A percentile compares a stretch with the other conserved stretches of the same genome.
Conservation (phyloP, 108 stramenopile genomes). For the Pseudonitzschia multiseries region DNA sequence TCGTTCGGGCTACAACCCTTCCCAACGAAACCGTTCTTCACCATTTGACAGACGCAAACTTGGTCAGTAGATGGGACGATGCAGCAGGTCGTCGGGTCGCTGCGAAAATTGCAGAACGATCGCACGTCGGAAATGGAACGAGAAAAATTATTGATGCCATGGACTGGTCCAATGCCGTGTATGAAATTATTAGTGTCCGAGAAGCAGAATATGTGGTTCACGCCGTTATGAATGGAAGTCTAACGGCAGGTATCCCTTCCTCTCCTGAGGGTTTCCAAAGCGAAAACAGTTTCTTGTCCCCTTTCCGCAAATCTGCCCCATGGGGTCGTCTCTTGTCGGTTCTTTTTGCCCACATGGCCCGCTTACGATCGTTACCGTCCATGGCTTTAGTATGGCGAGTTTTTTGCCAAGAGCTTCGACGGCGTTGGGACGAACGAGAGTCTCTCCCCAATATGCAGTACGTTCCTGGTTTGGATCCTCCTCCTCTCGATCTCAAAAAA, state of each 20-base stretch:
- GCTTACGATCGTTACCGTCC: slow-evolving; percentile 63
- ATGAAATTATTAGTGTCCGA: slow-evolving; percentile 42
- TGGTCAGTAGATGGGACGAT: slow-evolving; percentile 53
- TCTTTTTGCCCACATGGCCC: slow-evolving; percentile 80
- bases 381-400: slow-evolving; percentile 74
- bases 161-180: slow-evolving; percentile 68
- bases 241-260: slow-evolving; percentile 45
- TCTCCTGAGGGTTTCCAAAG: slow-evolving; percentile 53
- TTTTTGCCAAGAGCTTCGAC: slow-evolving; percentile 72
- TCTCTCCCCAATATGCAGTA: slow-evolving; percentile 74
- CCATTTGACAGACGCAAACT: slow-evolving; percentile 58
- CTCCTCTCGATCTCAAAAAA: slow-evolving; percentile 13
- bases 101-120: slow-evolving; percentile 35
- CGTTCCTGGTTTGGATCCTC: slow-evolving; percentile 70
- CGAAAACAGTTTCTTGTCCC: slow-evolving; percentile 26
- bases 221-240: slow-evolving; percentile 32
- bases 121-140: slow-evolving; percentile 57
- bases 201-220: slow-evolving; percentile 48
- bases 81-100: slow-evolving; percentile 38
- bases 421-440: slow-evolving; percentile 71
- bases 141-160: slow-evolving; percentile 67
- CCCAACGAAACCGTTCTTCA: slow-evolving; percentile 61
- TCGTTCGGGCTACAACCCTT: slow-evolving; percentile 71
- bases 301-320: slow-evolving; percentile 62
- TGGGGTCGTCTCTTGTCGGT: slow-evolving; percentile 82